phyloP scores from a whole-genome alignment of 805 yeast genomes.

The Ogataea paraovalis region DNA sequence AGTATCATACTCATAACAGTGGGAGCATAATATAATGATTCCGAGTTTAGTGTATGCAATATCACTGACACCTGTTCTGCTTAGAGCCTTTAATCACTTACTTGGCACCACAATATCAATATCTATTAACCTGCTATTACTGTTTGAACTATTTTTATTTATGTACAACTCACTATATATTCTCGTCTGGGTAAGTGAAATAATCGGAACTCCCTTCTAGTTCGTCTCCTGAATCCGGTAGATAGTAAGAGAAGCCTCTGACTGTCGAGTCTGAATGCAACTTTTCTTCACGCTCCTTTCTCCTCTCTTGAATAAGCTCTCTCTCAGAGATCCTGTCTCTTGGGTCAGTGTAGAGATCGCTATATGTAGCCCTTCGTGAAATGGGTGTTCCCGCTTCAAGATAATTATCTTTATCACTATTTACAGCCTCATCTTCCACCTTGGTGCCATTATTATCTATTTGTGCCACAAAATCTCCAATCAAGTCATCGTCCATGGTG shows the following conservation, averaged over 20 bases:
- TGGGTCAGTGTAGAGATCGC: no score
- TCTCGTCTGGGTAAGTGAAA: not conserved
- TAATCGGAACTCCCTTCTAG: not conserved
- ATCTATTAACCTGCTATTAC: not conserved
- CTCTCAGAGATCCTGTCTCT: no score
- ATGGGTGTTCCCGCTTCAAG: not conserved
- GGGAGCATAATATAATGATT: no score
- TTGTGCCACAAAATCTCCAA: not conserved
- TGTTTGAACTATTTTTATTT: not conserved
- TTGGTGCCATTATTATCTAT: not conserved
- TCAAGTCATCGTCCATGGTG: conserved; percentile 4
- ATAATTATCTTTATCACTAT: not conserved
- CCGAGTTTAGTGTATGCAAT: no score
- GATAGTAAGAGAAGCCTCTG: conserved; percentile 11
- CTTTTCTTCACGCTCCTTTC: not conserved
- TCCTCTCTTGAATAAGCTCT: not conserved
- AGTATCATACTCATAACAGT: no score
- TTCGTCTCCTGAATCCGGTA: not conserved
- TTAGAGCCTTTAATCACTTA: no score
- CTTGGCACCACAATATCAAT: no score
- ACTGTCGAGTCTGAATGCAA: not conserved
- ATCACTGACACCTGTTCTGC: no score
- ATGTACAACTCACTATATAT: not conserved
- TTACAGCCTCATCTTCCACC: not conserved
- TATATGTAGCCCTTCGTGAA: not conserved